Base-by-base conservation (phyloP, 73 alveolate species). In the Tetrahymena elliotti region DNA sequence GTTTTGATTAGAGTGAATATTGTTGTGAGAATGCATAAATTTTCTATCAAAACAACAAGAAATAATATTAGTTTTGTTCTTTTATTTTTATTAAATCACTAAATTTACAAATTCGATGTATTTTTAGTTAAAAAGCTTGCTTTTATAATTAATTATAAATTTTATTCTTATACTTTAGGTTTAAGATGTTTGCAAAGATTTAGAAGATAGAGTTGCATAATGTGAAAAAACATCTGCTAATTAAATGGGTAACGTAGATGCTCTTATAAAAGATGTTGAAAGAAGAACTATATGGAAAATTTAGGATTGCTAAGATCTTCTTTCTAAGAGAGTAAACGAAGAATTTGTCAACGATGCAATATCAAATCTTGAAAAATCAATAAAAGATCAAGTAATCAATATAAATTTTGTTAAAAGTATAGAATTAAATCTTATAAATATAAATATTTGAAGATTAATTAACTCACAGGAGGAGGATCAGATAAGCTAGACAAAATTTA, bases 261-360 rank as follows among this genome's bases (percentile, higher is more conserved):
- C 93, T 15, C 52, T 92, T n/a, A 94, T 94, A 39, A 84, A 94
- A 38, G 96, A 94, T 83, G 96, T 94, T 9, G 96, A 94, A 94
- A 94, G 96, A 94, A 94, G 93, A 53, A 94, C 96, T 40, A 35
- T 94, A 39, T 94, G 96, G 96, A 94, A 94, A 88, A 94, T 94
- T 39, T 94, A 94, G 35, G 96, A 94, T 94, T 94, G 96, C 37
- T 47, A 94, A 94, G 96, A 94, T 47, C 93, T 94, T 24, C 47
- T 94, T 9, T 38, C 93, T 3, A 94, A 94, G 93, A 94, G 96
- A 53, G 93, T 92, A 3, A 94, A 94, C 33, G 96, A 94, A 94
- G 96, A 94, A 52, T 94, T 94, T 94, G 96, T 94, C 12, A 84
- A 41, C 40, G 96, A 94, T 6, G 96, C 96, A 39, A 37, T 94